Base-by-base conservation (phyloP, 2,329 filamentous ascomycete genomes). In the Colletotrichum kahawae region DNA sequence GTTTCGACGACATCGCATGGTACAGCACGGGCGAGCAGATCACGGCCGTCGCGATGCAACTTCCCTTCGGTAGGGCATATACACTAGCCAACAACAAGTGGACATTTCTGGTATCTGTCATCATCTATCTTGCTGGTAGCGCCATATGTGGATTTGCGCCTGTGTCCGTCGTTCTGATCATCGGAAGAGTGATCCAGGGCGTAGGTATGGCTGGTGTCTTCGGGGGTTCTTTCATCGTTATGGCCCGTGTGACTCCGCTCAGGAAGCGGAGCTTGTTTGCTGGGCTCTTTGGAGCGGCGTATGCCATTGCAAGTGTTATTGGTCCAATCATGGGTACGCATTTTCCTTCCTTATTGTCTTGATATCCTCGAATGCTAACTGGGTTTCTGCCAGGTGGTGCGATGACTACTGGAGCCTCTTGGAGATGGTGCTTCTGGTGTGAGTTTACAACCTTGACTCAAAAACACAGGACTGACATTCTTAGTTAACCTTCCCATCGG, bases 1-100 rank as follows among this genome's bases (percentile, higher is more conserved):
- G 84, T 43, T 80, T 87, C 4, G 79, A 82, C 27, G 85, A 88
- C 67, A 83, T 88, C 21, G 84, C 84, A 38, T 88, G 78, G 79
- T 81, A 82, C 71, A 79, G 76, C 34, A 77, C 77, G 29, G 77
- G 79, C 21, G 82, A 81, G 27, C 71, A 78, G 38, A 76, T 82
- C 56, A 80, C 79, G 8, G 71, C 76, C 5, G 79, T 78, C 13
- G 79, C 78, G 7, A 77, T 78, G 29, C 78, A 82, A 24, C 79
- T 78, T 6, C 78, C 78, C 18, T 80, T 77, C 27, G 82, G 82
- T 7, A 78, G 77, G 1, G 77, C 82, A 3, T 83, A 80, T 59
- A 80, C 78, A 31, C 75, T 82, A 18, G 82, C 80, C 67, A 79
- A 78, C 2, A 78, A 78, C n/a, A 83, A 83, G 34, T 62, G 76